phyloP scores from a whole-genome alignment of 305 asterid species.

The Petunia hybrid region DNA sequence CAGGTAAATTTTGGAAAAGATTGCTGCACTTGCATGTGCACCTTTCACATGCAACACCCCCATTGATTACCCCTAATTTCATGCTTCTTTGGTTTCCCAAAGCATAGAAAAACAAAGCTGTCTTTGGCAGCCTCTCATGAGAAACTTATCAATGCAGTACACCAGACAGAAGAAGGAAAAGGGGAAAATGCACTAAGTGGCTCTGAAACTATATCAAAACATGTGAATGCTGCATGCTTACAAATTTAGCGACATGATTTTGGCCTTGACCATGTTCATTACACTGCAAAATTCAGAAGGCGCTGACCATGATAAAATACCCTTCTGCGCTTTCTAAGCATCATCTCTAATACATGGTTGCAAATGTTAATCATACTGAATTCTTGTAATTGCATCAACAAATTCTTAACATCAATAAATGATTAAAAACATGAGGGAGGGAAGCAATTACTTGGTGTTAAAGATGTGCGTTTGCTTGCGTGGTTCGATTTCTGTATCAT shows the following conservation, averaged over 20 bases:
- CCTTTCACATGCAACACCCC: neutral
- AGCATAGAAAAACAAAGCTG: conserved; percentile 11
- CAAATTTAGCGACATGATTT: neutral
- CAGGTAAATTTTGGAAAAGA: conserved; percentile 12
- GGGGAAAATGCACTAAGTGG: conserved; percentile 1
- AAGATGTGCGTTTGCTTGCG: too few relatives aligned
- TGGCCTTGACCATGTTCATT: neutral
- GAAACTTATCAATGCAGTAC: neutral
- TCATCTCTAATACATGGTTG: neutral
- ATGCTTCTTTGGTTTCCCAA: neutral
- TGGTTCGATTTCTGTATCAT: too few relatives aligned
- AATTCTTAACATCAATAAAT: too few relatives aligned
- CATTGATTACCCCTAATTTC: neutral
- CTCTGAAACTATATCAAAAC: neutral
- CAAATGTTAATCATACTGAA: too few relatives aligned
- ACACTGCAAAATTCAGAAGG: neutral
- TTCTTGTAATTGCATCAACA: too few relatives aligned
- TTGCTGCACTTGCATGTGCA: conserved; percentile 13
- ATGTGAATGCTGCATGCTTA: neutral
- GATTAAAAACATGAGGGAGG: too few relatives aligned
- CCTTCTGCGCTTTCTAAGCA: neutral
- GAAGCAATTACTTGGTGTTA: too few relatives aligned
- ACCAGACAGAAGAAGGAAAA: neutral
- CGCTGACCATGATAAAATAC: neutral
- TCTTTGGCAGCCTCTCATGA: neutral